Base-by-base conservation (phyloP, 2,329 filamentous ascomycete species). In the Ceratocystis diversiconidia region DNA sequence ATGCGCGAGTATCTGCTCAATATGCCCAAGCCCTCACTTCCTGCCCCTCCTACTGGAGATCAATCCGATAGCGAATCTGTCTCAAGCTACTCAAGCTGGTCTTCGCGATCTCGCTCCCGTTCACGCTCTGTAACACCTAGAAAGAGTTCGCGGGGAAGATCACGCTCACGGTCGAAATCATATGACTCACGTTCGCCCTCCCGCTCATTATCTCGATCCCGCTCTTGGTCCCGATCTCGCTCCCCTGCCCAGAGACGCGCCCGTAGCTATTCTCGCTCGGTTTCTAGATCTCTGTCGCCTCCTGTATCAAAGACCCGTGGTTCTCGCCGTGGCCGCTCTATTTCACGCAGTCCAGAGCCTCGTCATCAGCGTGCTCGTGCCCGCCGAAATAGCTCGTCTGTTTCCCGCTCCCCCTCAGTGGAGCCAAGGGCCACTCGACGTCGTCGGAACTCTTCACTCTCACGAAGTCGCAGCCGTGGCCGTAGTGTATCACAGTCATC, bases 1-100 rank as follows among this genome's bases (percentile, higher is more conserved):
- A 95, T 96, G 90, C 86, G 94, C 74, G 90, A 95, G 72, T 85
- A 87, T 73, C 81, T 99, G 66, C 88, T 92, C 74, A 96, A 91
- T 72, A 84, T 95, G 75, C 92, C 92, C 12, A 94, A 95, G 73
- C 91, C 92, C 2, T 82, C 88, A 1, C 78, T 89, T 28, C 88
- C 89, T 5, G 85, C 90, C 1, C 78, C 89, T 0, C 79, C 84
- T 25, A 78, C 79, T 1, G 78, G 75, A 7, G 78, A 79, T 43
- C 80, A 84, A 61, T 86, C 85, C 0, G 85, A 87, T 68, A 85
- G 85, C 0, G 87, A 89, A 59, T 90, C 86, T 0, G 84, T 85
- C 8, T 90, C 87, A 7, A 90, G 87, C 75, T 92, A 91, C 72
- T 85, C 83, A 5, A 84, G 81, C 12, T 83, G 83, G 73, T 85